These are phyloP conservation scores for Gonium pectorale DNA, from an alignment of 139 green algal species.

Conservation along the genomic window DNA sequence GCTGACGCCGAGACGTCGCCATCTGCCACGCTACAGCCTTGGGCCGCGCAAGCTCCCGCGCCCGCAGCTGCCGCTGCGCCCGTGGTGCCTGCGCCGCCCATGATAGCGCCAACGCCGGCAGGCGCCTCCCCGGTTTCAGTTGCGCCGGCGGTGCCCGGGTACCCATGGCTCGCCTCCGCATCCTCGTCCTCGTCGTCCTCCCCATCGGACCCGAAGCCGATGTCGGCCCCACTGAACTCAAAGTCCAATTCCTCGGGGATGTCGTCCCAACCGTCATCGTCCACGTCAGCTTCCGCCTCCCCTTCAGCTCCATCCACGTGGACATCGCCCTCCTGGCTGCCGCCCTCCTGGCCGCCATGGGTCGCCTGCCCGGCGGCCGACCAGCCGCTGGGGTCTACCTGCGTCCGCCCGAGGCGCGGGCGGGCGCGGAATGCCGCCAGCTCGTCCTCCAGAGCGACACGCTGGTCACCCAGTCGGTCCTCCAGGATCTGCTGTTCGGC, in stretches of 20 bases:
- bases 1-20: no score
- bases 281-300: conserved; percentile 11
- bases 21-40: no score
- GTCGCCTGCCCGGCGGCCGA: neutral
- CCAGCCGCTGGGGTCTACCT: neutral
- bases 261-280: neutral
- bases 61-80: no score
- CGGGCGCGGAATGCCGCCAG: conserved; percentile 16
- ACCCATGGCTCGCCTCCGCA: no score
- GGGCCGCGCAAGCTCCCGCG: no score
- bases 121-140: no score
- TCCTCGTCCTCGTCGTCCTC: neutral
- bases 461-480: neutral
- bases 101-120: no score
- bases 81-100: no score
- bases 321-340: neutral
- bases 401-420: neutral
- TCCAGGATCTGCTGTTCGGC: conserved; percentile 46
- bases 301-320: neutral
- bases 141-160: no score
- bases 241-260: conserved; percentile 16
- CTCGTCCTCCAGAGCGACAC: neutral
- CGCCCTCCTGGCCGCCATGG: neutral
- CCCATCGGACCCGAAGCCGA: neutral
- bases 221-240: neutral